These are phyloP conservation scores for Auriculariales sp. DNA, from an alignment of 768 basidiomycete species.

Conservation along the genomic window DNA sequence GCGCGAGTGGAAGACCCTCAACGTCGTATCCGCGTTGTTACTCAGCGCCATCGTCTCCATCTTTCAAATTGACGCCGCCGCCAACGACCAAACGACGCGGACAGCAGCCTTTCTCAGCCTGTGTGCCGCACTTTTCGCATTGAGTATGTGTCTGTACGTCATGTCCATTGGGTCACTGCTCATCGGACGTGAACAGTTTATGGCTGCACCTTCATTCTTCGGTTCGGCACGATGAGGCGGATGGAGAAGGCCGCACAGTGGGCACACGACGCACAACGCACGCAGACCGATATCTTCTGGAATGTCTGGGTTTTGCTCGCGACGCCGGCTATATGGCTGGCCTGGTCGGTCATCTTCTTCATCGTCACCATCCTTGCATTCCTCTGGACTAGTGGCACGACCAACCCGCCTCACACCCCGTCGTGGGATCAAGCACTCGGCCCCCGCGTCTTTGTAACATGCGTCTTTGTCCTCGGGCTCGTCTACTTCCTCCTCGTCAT, in stretches of 20 bases:
- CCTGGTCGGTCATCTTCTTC: conserved; percentile 32
- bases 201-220: conserved; percentile 59
- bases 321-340: conserved; percentile 55
- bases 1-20: conserved; percentile 16
- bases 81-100: conserved; percentile 45
- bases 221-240: conserved; percentile 57
- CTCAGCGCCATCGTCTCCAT: conserved; percentile 55
- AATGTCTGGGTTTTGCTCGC: conserved; percentile 59
- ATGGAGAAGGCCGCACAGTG: conserved; percentile 59
- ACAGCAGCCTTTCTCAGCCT: conserved; percentile 50
- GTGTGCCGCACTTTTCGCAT: conserved; percentile 34
- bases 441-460: conserved; percentile 7
- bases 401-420: not conserved
- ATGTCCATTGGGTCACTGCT: not conserved
- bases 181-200: conserved; percentile 22
- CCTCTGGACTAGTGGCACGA: conserved; percentile 7
- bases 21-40: conserved; percentile 42
- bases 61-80: conserved; percentile 40
- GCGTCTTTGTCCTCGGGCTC: conserved; percentile 5
- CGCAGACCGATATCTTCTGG: conserved; percentile 35
- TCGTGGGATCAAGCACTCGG: not conserved
- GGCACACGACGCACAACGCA: conserved; percentile 55
- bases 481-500: conserved; percentile 8
- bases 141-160: conserved; percentile 31
- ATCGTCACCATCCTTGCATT: conserved; percentile 6